Percentiles rank a stretch among this genome's conserved stretches.
phyloP scores from a whole-genome alignment of 192 early-diverging fungal species.

The Coemansia asiatica region DNA sequence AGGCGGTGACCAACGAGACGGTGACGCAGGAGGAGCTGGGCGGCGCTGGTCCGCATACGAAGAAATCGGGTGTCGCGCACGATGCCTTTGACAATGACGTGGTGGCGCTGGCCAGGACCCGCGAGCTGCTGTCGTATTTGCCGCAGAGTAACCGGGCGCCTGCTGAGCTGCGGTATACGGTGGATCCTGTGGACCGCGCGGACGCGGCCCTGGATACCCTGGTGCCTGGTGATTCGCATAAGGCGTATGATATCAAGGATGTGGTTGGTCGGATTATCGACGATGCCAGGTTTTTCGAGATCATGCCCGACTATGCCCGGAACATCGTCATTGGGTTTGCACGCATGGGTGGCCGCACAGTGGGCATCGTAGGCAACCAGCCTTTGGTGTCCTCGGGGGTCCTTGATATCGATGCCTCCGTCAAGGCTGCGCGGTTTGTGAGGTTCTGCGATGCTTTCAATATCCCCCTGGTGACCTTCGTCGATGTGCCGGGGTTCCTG shows the following conservation, averaged over 20 bases:
- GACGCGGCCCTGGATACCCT: slow-evolving; percentile 82
- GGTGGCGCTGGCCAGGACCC: slow-evolving; percentile 73
- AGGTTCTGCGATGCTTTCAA: slow-evolving; percentile 96
- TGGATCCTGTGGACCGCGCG: slow-evolving; percentile 65
- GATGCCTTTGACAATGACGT: slow-evolving; percentile 92
- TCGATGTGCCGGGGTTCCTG: slow-evolving; percentile 96
- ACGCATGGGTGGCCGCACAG: slow-evolving; percentile 79
- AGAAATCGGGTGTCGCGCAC: slow-evolving; percentile 90
- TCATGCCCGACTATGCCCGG: slow-evolving; percentile 86
- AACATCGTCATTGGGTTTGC: slow-evolving; percentile 93
- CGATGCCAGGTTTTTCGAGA: slow-evolving; percentile 84
- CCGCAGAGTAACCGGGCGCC: slow-evolving; percentile 80
- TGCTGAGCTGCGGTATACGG: slow-evolving; percentile 62
- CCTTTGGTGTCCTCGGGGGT: slow-evolving; percentile 94
- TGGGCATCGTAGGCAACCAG: slow-evolving; percentile 92
- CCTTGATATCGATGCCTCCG: slow-evolving; percentile 90
- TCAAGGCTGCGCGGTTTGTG: slow-evolving; percentile 95
- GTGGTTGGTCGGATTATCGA: slow-evolving; percentile 83
- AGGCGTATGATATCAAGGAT: slow-evolving; percentile 94
- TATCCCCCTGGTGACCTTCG: slow-evolving; percentile 89
- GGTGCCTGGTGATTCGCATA: slow-evolving; percentile 85
- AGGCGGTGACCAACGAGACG: slow-evolving; percentile 90
- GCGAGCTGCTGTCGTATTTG: slow-evolving; percentile 86
- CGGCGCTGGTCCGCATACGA: slow-evolving; percentile 86
- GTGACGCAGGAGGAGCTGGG: slow-evolving; percentile 96